A percentile compares a stretch with the other conserved stretches of the same genome.
These are phyloP conservation scores for Coemansia sp. DNA, from an alignment of 192 early-diverging fungal species.

Conservation along the genomic window DNA sequence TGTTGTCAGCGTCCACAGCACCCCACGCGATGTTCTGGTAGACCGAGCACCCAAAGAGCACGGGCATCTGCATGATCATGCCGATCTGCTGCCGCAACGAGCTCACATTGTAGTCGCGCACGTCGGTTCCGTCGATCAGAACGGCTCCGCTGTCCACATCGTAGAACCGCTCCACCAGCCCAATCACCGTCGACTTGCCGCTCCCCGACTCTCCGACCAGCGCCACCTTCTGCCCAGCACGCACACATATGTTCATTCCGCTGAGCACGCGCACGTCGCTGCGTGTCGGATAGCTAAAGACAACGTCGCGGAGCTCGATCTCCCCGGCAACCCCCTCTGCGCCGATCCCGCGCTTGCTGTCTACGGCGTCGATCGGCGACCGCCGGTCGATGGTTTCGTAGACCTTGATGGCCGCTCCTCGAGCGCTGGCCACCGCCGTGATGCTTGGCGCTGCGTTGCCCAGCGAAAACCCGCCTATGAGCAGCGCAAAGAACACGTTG, in stretches of 20 bases:
- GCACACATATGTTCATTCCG: constrained; percentile 68
- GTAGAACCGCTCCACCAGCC: constrained; percentile 88
- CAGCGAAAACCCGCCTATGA: constrained; percentile 81
- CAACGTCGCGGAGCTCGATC: constrained; percentile 76
- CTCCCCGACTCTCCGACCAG: constrained; percentile 87
- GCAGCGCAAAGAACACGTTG: constrained; percentile 87
- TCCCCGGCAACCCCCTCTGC: constrained; percentile 60
- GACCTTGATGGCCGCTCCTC: constrained; percentile 81
- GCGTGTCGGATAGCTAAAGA: constrained; percentile 85
- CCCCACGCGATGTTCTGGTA: constrained; percentile 83
- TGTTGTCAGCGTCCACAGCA: constrained; percentile 51
- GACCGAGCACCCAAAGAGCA: constrained; percentile 81
- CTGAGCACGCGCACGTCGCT: constrained; percentile 81
- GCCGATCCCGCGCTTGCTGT: constrained; percentile 34
- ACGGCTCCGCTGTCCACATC: constrained; percentile 61
- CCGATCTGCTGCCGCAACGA: constrained; percentile 88
- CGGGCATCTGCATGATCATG: constrained; percentile 89
- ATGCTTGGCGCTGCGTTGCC: constrained; percentile 74
- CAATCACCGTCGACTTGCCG: constrained; percentile 86
- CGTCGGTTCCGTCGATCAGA: constrained; percentile 72
- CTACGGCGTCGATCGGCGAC: constrained; percentile 72
- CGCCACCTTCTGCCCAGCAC: constrained; percentile 84
- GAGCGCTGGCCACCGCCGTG: constrained; percentile 70
- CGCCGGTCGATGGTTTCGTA: constrained; percentile 81
- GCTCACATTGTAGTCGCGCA: constrained; percentile 75